Conservation (phyloP, 768 basidiomycete species). For the Pleurotus giganteus region DNA sequence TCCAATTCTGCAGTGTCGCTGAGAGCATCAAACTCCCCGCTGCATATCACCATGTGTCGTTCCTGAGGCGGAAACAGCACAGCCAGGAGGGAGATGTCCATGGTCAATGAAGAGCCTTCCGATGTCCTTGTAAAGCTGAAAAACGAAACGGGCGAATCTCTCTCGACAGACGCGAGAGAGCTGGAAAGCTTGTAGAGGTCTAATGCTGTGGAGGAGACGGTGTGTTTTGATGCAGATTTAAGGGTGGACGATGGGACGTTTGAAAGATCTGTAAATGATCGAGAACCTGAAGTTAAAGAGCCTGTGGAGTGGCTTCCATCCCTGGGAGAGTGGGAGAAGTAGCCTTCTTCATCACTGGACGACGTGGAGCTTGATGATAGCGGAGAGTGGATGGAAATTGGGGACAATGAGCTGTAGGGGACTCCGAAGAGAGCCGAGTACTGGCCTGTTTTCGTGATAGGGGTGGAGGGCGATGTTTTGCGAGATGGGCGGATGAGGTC, state of each 20-base stretch:
- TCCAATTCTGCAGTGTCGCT: constrained; percentile 33
- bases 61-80: constrained; percentile 69
- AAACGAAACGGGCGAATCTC: constrained; percentile 49
- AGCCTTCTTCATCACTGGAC: constrained; percentile 50
- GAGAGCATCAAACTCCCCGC: constrained; percentile 62
- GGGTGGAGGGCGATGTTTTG: constrained; percentile 11
- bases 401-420: constrained; percentile 7
- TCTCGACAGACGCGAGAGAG: not conserved
- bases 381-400: constrained; percentile 4
- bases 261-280: constrained; percentile 42
- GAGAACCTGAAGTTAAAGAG: constrained; percentile 34
- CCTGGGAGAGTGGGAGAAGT: constrained; percentile 58
- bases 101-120: constrained; percentile 76
- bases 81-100: constrained; percentile 65
- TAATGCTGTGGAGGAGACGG: constrained; percentile 28
- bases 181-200: not conserved
- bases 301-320: constrained; percentile 32
- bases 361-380: constrained; percentile 20
- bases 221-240: constrained; percentile 37
- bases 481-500: constrained; percentile 53
- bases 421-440: constrained; percentile 8
- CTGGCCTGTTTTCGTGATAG: constrained; percentile 9
- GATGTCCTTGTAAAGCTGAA: constrained; percentile 76
- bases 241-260: constrained; percentile 24
- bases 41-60: constrained; percentile 72